These are phyloP conservation scores for Phaseolus lunatus DNA, from an alignment of 306 rosid species.

Conservation along the genomic window DNA sequence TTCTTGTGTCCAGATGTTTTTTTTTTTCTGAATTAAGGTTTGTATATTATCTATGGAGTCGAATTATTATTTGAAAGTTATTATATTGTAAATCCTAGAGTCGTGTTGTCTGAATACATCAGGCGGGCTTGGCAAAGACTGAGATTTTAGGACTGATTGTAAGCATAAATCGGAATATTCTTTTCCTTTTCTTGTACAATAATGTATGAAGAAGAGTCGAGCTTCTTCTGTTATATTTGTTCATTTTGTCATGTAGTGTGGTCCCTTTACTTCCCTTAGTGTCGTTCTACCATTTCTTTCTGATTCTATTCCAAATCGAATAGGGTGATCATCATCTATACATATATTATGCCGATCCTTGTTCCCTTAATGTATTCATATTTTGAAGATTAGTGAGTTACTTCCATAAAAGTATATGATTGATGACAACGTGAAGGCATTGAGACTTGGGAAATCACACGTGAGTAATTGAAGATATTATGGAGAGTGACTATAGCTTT, in stretches of 20 bases:
- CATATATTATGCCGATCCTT: too few species aligned
- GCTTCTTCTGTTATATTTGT: slow-evolving; percentile 5
- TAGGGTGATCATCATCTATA: too few species aligned
- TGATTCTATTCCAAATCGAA: too few species aligned
- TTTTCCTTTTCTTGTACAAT: slow-evolving; percentile 28
- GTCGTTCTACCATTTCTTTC: background rate
- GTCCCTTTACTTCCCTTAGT: background rate
- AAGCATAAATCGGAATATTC: slow-evolving; percentile 46
- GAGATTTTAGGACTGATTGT: slow-evolving; percentile 44
- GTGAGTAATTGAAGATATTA: too few species aligned
- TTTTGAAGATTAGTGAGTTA: too few species aligned
- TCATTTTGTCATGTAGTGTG: background rate
- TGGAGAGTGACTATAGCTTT: too few species aligned
- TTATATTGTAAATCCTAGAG: slow-evolving; percentile 45
- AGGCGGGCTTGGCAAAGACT: slow-evolving; percentile 37
- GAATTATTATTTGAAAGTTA: slow-evolving; percentile 44
- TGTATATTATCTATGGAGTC: slow-evolving; percentile 56
- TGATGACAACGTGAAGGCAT: too few species aligned
- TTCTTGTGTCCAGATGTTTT: slow-evolving; percentile 40
- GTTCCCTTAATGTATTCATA: too few species aligned
- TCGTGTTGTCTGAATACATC: slow-evolving; percentile 39
- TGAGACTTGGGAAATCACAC: too few species aligned
- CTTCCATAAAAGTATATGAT: too few species aligned
- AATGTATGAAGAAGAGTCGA: slow-evolving; percentile 32
- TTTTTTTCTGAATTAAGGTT: slow-evolving; percentile 36